Percentiles rank a stretch among this genome's conserved stretches.
Conservation (phyloP, 2,329 filamentous ascomycete genomes). For the Fusarium lyarnte region DNA sequence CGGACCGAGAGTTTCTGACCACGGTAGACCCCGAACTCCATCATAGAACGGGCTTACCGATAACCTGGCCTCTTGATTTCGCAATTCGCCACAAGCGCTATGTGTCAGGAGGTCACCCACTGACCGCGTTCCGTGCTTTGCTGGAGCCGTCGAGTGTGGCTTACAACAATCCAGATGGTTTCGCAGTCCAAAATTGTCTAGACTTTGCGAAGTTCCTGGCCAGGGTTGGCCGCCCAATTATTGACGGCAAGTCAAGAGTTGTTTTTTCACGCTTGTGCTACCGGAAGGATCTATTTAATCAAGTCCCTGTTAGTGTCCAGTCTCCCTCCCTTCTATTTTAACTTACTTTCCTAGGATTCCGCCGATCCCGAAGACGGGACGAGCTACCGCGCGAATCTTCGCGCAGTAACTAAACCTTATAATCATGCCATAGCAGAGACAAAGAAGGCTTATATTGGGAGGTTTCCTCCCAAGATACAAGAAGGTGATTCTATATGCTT, state of each 20-base stretch:
- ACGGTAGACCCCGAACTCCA: background rate
- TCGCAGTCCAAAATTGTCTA: background rate
- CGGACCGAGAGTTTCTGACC: background rate
- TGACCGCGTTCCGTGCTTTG: background rate
- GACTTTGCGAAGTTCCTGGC: background rate
- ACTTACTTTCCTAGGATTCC: background rate
- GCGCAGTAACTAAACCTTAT: background rate
- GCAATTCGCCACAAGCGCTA: background rate
- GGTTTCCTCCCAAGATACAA: background rate
- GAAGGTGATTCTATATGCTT: background rate
- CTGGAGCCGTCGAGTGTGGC: background rate
- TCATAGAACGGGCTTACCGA: background rate
- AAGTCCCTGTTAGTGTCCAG: no score
- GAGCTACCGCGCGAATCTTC: background rate
- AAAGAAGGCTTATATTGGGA: background rate
- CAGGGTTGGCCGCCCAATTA: no score
- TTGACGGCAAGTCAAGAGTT: no score
- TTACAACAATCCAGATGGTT: background rate
- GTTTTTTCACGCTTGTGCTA: no score
- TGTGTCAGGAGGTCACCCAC: background rate
- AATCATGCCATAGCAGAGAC: background rate
- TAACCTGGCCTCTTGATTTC: background rate
- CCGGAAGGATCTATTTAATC: no score
- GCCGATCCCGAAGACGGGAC: background rate
- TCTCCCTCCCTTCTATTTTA: no score